These are phyloP conservation scores for Thuja plicata DNA, from an alignment of 83 land plant species.

Conservation along the genomic window DNA sequence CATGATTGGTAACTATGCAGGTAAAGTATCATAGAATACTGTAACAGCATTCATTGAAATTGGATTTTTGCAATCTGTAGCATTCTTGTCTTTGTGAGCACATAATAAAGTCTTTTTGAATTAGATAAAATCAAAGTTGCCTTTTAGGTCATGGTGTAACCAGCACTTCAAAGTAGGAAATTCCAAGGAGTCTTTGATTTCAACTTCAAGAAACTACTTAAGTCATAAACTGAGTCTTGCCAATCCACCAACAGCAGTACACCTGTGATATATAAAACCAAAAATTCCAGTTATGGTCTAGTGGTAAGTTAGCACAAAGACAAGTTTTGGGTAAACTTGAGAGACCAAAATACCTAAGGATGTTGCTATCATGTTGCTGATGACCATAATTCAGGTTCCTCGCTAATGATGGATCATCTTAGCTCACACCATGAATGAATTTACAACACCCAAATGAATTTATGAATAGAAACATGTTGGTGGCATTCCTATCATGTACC, in stretches of 20 bases:
- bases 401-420: background rate
- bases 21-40: conserved; percentile 10
- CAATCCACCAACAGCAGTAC: background rate
- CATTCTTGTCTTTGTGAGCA: background rate
- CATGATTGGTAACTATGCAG: conserved; percentile 78
- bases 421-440: background rate
- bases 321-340: background rate
- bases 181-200: background rate
- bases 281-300: background rate
- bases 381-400: background rate
- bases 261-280: background rate
- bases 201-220: background rate
- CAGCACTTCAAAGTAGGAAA: background rate
- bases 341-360: background rate
- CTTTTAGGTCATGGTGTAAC: background rate
- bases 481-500: background rate
- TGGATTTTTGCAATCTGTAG: background rate
- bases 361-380: background rate
- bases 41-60: background rate
- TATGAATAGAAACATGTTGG: background rate
- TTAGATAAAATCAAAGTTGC: background rate
- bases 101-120: background rate
- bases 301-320: background rate
- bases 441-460: background rate
- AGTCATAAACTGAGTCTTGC: background rate